These are phyloP conservation scores for Malus asiatica DNA, from an alignment of 306 rosid species.

Conservation along the genomic window DNA sequence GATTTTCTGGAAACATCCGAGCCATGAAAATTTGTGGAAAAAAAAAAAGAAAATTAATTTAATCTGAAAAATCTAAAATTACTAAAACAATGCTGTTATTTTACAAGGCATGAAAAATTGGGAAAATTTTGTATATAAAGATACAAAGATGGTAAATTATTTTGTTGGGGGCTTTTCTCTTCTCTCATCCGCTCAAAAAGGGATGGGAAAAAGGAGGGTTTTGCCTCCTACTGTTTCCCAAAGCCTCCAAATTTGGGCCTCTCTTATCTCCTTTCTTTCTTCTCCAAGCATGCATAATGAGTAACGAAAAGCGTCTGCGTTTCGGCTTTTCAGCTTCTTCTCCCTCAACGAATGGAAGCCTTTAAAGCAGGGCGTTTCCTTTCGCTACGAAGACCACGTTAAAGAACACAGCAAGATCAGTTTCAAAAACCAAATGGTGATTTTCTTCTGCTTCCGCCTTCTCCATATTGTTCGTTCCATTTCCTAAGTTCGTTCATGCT, in stretches of 20 bases:
- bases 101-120: neutral
- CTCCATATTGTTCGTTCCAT: slow-evolving; percentile 98
- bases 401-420: neutral
- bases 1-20: neutral
- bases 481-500: slow-evolving; percentile 93
- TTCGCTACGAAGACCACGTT: neutral
- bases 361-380: neutral
- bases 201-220: neutral
- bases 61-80: neutral
- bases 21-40: neutral
- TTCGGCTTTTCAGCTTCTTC: neutral
- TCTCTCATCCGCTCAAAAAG: slow-evolving; percentile 11
- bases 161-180: neutral
- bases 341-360: neutral
- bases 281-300: neutral
- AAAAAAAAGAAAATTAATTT: no score
- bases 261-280: neutral
- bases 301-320: neutral
- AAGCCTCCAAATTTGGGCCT: neutral
- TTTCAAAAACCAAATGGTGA: slow-evolving; percentile 83
- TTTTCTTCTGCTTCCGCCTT: slow-evolving; percentile 85
- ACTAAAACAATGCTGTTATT: neutral
- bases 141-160: neutral
- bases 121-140: neutral
- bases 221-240: neutral